A percentile compares a stretch with the other conserved stretches of the same genome.
Conservation (phyloP, 2,329 filamentous ascomycete genomes). For the Septoria petroselini region DNA sequence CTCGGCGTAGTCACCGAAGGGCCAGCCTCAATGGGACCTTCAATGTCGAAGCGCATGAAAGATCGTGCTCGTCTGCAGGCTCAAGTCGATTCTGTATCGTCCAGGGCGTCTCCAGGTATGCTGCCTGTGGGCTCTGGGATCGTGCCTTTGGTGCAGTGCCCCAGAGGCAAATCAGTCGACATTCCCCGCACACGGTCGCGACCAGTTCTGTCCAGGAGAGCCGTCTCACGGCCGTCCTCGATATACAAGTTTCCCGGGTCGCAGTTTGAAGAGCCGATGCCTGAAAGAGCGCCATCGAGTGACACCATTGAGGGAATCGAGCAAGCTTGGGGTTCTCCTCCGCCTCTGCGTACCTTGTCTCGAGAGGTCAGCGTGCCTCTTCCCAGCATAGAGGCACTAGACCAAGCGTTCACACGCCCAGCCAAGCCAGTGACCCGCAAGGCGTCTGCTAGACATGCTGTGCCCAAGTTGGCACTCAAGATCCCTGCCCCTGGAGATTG, state of each 20-base stretch:
- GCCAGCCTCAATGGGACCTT: conserved; percentile 2
- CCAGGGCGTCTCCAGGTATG: neutral
- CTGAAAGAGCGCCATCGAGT: neutral
- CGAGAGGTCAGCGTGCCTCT: neutral
- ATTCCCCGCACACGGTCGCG: neutral
- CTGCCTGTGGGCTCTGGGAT: neutral
- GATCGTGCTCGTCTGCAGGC: conserved; percentile 11
- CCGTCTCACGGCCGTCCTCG: conserved; percentile 2
- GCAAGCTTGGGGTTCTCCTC: neutral
- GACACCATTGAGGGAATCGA: conserved; percentile 2
- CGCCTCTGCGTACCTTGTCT: neutral
- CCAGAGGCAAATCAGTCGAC: conserved; percentile 1
- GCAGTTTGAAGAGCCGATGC: neutral
- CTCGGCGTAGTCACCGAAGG: neutral
- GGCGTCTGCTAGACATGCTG: neutral
- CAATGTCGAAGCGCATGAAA: conserved; percentile 3
- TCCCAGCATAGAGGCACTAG: neutral
- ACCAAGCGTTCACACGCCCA: neutral
- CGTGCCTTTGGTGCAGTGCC: neutral
- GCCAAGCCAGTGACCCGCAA: neutral
- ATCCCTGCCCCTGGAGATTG: conserved; percentile 2
- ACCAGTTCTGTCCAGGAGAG: neutral
- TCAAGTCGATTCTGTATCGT: conserved; percentile 13
- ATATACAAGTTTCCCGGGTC: neutral
- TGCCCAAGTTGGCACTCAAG: conserved; percentile 6